Percentiles rank a stretch among this genome's conserved stretches.
Evolutionary conservation across 163 green algal species (phyloP).

Genomic region (Chloromonas sp.): DNA sequence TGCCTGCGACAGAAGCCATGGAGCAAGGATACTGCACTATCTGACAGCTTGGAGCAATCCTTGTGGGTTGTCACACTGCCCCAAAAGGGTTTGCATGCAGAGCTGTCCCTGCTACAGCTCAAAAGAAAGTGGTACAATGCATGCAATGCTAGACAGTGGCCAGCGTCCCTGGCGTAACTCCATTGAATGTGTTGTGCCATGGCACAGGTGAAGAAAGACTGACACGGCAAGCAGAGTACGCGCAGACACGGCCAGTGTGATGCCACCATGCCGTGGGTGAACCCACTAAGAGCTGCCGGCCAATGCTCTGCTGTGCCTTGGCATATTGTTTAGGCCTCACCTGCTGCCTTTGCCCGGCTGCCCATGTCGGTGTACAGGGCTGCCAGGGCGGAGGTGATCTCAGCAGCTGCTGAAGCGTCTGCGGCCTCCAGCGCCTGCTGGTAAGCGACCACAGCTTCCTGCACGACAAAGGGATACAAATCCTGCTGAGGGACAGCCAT

Average conservation of each 20-base stretch:
- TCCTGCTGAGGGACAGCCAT: too few species aligned
- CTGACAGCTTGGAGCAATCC: too few species aligned
- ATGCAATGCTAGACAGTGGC: not conserved
- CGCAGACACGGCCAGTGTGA: too few species aligned
- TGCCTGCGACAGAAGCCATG: not conserved
- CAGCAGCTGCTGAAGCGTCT: not conserved
- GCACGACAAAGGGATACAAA: not conserved
- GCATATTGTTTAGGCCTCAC: not conserved
- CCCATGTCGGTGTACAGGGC: conserved; percentile 77
- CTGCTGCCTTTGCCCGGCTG: conserved; percentile 46
- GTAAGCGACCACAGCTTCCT: not conserved
- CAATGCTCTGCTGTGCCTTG: not conserved
- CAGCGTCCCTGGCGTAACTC: not conserved
- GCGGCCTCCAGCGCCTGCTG: not conserved
- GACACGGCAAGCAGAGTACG: too few species aligned
- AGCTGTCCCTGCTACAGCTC: not conserved
- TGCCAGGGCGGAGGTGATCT: conserved; percentile 45
- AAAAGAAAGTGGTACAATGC: not conserved
- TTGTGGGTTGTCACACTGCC: not conserved
- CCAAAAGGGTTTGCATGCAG: not conserved
- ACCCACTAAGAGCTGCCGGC: not conserved
- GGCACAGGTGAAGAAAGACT: too few species aligned
- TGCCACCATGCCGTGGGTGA: not conserved
- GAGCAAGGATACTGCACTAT: too few species aligned
- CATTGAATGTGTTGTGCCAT: too few species aligned